phyloP scores from a whole-genome alignment of 306 rosid genomes.

The Lablab purpureus region DNA sequence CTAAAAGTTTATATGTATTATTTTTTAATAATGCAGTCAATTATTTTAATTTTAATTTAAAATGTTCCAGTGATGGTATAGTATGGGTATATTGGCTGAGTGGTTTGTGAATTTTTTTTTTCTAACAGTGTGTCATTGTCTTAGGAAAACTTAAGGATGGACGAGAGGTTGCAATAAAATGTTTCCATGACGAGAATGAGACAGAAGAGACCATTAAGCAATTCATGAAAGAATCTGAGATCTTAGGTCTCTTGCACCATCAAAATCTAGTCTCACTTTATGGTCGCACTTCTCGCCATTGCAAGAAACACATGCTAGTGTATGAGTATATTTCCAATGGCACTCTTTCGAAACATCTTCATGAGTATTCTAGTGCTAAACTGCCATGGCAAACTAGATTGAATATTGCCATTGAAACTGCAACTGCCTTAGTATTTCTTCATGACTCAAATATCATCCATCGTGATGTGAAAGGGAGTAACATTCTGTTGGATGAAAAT shows the following conservation, averaged over 20 bases:
- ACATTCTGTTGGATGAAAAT: slow-evolving; percentile 62
- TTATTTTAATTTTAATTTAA: too few species aligned
- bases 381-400: slow-evolving; percentile 61
- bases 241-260: slow-evolving; percentile 58
- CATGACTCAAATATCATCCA: slow-evolving; percentile 73
- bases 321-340: slow-evolving; percentile 61
- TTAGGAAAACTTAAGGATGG: slow-evolving; percentile 70
- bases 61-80: too few species aligned
- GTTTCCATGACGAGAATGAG: slow-evolving; percentile 51
- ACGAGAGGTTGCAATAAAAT: slow-evolving; percentile 64
- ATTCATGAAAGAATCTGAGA: slow-evolving; percentile 64
- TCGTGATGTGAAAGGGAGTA: slow-evolving; percentile 70
- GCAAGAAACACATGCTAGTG: slow-evolving; percentile 49
- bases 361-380: neutral
- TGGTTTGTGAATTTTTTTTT: too few species aligned
- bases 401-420: slow-evolving; percentile 52
- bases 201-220: slow-evolving; percentile 58
- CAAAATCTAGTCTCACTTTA: slow-evolving; percentile 64
- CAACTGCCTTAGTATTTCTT: slow-evolving; percentile 58
- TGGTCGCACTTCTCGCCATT: slow-evolving; percentile 57
- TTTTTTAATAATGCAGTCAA: too few species aligned
- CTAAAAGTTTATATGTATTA: too few species aligned
- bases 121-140: neutral
- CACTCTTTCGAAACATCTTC: slow-evolving; percentile 69
- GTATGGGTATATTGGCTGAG: too few species aligned